Evolutionary conservation across 805 yeast species (phyloP).

Genomic region (Brettanomyces bruxellensis): DNA sequence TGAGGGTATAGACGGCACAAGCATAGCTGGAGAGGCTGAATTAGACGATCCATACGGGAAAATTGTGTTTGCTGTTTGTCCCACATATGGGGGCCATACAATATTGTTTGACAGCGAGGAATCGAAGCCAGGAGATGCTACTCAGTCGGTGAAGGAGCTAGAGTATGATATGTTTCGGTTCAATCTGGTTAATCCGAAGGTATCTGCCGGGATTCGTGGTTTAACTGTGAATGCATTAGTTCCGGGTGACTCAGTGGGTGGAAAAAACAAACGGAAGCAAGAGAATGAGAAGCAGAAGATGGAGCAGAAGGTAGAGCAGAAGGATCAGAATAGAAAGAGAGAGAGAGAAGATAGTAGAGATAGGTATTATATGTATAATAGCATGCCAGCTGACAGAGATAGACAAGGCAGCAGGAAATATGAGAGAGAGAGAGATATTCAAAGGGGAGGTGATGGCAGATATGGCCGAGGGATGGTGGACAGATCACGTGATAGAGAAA

Average conservation of each 20-base stretch:
- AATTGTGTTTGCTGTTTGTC: too few relatives aligned
- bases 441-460: background rate
- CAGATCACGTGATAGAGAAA: conserved; percentile 1
- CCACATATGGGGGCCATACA: too few relatives aligned
- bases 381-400: conserved; percentile 1
- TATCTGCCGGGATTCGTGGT: too few relatives aligned
- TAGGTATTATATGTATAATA: conserved; percentile 24
- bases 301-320: background rate
- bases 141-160: too few relatives aligned
- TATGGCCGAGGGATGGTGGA: background rate
- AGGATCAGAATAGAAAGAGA: background rate
- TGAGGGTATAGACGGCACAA: too few relatives aligned
- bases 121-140: too few relatives aligned
- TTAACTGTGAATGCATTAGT: background rate
- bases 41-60: background rate
- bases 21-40: background rate
- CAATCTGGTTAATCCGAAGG: too few relatives aligned
- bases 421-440: conserved; percentile 1
- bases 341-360: background rate
- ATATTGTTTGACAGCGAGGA: too few relatives aligned
- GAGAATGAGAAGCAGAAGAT: background rate
- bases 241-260: background rate
- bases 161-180: too few relatives aligned
- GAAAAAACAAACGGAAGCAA: background rate
- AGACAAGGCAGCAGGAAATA: background rate